Base-by-base conservation (phyloP, 1,284 basidiomycete species). In the Malassezia equina region DNA sequence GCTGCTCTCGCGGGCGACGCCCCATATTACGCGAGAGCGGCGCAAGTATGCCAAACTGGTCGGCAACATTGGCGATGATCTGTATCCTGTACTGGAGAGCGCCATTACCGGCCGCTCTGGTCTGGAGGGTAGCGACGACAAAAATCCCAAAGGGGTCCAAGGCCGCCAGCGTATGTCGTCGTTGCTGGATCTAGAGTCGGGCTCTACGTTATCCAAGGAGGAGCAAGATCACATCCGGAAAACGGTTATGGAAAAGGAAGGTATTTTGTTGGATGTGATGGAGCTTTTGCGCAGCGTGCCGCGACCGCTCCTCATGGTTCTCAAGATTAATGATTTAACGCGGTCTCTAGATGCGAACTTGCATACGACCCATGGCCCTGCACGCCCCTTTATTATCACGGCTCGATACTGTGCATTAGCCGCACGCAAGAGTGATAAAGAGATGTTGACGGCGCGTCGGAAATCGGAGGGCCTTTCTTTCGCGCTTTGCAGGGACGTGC, bases 361-460 rank as follows among this genome's bases (percentile, higher is more conserved):
- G 36, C 75, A 78, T 23, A 81, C 80, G 0, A 81, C 80, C 0
- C 80, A 81, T 62, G 78, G 78, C 6, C 71, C 67, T 4, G 67
- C 73, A 1, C 64, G 75, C 21, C 65, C 67, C 17, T 98, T 95
- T 75, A 75, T 96, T 34, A 86, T 96, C 58, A 86, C 87, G 6
- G 90, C 90, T 0, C 86, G 88, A 65, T 94, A 88, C 75, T 96
- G 93, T 75, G 81, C 84, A 44, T 79, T 78, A 19, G 83, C 90
- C 33, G 86, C 90, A 2, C 94, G 89, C 84, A 78, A 82, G 63
- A 85, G 87, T 67, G 88, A 93, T 55, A 49, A 71, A 28, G 51
- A 61, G 15, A 79, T 80, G 64, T 78, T 79, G 51, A 45, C 49
- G 13, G 52, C 59, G 41, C 59, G 60, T 17, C 64, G 66, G 56